Conservation (phyloP, 371 early-diverging fungal species). For the Mortierella sp. region DNA sequence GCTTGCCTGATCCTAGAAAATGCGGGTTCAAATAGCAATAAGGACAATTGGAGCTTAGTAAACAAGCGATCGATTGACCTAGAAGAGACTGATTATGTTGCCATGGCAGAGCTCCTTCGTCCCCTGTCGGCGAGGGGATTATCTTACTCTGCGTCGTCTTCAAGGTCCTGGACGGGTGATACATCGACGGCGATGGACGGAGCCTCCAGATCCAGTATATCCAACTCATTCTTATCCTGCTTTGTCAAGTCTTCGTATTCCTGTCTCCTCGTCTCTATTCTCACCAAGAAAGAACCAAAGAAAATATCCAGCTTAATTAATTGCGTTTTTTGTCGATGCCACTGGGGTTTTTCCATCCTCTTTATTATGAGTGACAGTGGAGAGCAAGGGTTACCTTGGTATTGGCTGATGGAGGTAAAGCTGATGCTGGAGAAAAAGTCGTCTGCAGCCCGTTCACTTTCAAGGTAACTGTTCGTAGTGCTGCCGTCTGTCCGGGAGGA, state of each 20-base stretch:
- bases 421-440: conserved; percentile 44
- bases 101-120: not conserved
- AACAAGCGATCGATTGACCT: not conserved
- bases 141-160: conserved; percentile 39
- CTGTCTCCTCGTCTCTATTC: not conserved
- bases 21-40: not conserved
- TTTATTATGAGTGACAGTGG: not conserved
- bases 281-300: too few species aligned
- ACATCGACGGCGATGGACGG: not conserved
- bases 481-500: not conserved
- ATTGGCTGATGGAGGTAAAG: conserved; percentile 26
- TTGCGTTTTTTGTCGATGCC: not conserved
- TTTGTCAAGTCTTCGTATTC: not conserved
- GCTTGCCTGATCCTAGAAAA: not conserved
- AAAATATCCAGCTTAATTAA: not conserved
- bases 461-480: conserved; percentile 8
- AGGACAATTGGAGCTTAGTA: not conserved
- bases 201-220: conserved; percentile 12
- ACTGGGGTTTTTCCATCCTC: too few species aligned
- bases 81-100: not conserved
- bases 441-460: too few species aligned
- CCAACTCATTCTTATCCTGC: conserved; percentile 6
- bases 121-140: too few species aligned
- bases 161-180: conserved; percentile 32
- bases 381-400: conserved; percentile 16